These are phyloP conservation scores for Micractinium sp. DNA, from an alignment of 139 green algal species.

Conservation along the genomic window DNA sequence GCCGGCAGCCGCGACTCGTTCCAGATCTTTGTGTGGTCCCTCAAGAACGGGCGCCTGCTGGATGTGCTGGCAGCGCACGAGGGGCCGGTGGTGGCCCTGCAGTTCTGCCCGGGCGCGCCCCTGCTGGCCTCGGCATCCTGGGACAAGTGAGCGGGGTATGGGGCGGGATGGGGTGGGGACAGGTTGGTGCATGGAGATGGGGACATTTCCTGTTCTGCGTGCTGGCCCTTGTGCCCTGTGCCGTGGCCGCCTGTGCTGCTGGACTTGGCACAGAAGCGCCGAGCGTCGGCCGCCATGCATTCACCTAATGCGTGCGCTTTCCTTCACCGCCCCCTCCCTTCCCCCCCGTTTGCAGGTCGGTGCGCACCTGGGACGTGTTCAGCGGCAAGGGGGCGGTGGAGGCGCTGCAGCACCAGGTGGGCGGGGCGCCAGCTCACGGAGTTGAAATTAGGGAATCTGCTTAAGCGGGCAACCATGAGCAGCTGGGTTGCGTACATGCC, in stretches of 20 bases:
- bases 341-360: slow-evolving; percentile 31
- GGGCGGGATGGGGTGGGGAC: not conserved
- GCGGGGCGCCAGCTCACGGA: not conserved
- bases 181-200: not conserved
- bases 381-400: slow-evolving; percentile 75
- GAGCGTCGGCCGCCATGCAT: not conserved
- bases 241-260: not conserved
- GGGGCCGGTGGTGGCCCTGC: slow-evolving; percentile 83
- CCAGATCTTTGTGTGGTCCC: slow-evolving; percentile 95
- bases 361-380: slow-evolving; percentile 93
- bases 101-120: slow-evolving; percentile 78
- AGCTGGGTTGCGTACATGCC: not conserved
- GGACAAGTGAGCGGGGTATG: slow-evolving; percentile 73
- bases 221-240: not conserved
- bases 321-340: no score
- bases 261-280: not conserved
- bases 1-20: slow-evolving; percentile 90
- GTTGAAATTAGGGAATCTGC: no score
- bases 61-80: slow-evolving; percentile 94
- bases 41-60: slow-evolving; percentile 92
- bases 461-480: no score
- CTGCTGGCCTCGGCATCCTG: slow-evolving; percentile 88
- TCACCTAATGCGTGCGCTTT: not conserved
- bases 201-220: not conserved
- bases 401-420: slow-evolving; percentile 77